A percentile compares a stretch with the other conserved stretches of the same genome.
Conservation (phyloP, 176 grass and related monocot species). For the Oryza glumipatula region DNA sequence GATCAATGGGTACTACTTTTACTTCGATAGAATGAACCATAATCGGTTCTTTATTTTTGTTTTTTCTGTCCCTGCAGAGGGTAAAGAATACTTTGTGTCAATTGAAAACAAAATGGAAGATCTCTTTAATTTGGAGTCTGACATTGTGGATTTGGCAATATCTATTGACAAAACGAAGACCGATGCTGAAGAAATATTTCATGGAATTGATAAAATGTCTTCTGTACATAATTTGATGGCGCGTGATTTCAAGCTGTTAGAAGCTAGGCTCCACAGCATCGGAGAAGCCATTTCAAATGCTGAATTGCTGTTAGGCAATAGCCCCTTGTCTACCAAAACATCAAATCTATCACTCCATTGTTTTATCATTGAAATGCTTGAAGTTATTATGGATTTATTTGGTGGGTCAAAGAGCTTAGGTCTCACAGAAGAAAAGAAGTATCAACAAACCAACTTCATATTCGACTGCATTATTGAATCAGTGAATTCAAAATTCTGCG, state of each 20-base stretch:
- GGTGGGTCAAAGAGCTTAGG: slow-evolving; percentile 1
- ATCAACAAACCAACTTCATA: slow-evolving; percentile 55
- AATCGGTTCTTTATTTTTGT: not conserved
- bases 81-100: slow-evolving; percentile 39
- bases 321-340: not conserved
- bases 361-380: slow-evolving; percentile 64
- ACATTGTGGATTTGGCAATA: slow-evolving; percentile 45
- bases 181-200: slow-evolving; percentile 21
- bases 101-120: slow-evolving; percentile 54
- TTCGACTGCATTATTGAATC: slow-evolving; percentile 82
- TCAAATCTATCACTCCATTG: slow-evolving; percentile 35
- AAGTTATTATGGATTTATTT: slow-evolving; percentile 33
- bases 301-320: slow-evolving; percentile 50
- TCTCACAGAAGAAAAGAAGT: slow-evolving; percentile 45
- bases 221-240: not conserved
- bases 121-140: slow-evolving; percentile 47
- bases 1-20: not conserved
- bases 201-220: slow-evolving; percentile 1
- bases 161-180: slow-evolving; percentile 24
- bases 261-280: slow-evolving; percentile 48
- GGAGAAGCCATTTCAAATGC: slow-evolving; percentile 56
- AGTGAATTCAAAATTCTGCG: slow-evolving; percentile 57
- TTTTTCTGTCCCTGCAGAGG: slow-evolving; percentile 35
- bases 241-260: slow-evolving; percentile 47
- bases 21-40: not conserved